A percentile compares a stretch with the other conserved stretches of the same genome.
Conservation (phyloP, 192 early-diverging fungal species). For the Chytriomyces hyalinus region DNA sequence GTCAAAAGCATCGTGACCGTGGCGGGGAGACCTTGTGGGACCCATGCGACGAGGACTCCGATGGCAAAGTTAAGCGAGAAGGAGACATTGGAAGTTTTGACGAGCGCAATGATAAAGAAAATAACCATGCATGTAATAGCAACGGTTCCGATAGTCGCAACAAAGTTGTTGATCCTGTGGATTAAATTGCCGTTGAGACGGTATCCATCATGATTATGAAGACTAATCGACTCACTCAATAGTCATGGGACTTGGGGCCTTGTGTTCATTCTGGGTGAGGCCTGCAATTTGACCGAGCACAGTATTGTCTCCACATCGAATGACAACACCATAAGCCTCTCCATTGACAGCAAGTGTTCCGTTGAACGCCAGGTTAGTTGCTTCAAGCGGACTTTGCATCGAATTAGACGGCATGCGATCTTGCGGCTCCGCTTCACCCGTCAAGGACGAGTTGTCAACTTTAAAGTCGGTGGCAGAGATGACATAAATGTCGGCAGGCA, state of each 20-base stretch:
- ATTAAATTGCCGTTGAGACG: neutral
- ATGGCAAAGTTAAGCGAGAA: slow-evolving; percentile 83
- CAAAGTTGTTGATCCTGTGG: slow-evolving; percentile 46
- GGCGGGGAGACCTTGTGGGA: slow-evolving; percentile 91
- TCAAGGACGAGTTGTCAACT: slow-evolving; percentile 96
- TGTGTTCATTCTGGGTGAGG: slow-evolving; percentile 30
- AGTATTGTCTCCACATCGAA: slow-evolving; percentile 90
- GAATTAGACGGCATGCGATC: slow-evolving; percentile 69
- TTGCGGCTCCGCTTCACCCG: slow-evolving; percentile 95
- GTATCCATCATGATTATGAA: neutral
- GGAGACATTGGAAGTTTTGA: slow-evolving; percentile 50
- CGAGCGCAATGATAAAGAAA: slow-evolving; percentile 84
- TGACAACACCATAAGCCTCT: slow-evolving; percentile 90
- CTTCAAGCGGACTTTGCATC: slow-evolving; percentile 85
- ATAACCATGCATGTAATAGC: slow-evolving; percentile 76
- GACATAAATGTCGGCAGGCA: slow-evolving; percentile 88
- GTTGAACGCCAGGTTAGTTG: slow-evolving; percentile 90
- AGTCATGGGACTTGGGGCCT: slow-evolving; percentile 34
- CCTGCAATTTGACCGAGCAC: slow-evolving; percentile 94
- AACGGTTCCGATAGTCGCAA: slow-evolving; percentile 83
- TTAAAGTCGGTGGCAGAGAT: slow-evolving; percentile 85
- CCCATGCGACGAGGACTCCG: slow-evolving; percentile 81
- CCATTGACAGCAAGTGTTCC: slow-evolving; percentile 79
- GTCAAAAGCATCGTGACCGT: slow-evolving; percentile 94
- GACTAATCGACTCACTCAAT: slow-evolving; percentile 24